Base-by-base conservation (phyloP, 2,329 filamentous ascomycete species). In the Colletotrichum incanum region DNA sequence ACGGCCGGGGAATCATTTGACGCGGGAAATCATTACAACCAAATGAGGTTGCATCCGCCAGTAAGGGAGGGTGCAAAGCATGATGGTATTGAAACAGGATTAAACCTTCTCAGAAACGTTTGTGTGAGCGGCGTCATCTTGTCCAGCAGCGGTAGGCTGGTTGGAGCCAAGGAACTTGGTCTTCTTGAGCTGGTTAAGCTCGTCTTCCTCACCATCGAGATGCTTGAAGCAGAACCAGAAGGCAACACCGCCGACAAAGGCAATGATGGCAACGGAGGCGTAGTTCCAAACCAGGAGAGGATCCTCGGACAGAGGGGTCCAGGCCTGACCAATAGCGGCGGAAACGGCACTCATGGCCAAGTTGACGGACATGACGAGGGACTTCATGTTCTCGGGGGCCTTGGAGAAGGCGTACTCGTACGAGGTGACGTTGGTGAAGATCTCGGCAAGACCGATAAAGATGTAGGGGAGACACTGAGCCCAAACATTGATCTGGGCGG, bases 361-460 rank as follows among this genome's bases (percentile, higher is more conserved):
- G 78, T 91, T 91, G 76, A 94, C 85, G 26, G 89, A 89, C 81
- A 89, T 87, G 76, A 95, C 92, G n/a, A 95, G 86, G 1, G 91
- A 93, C 75, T 92, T 91, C 93, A 95, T 95, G 84, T 94, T 94
- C 77, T 88, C 90, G 34, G 93, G 93, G 0, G 93, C 92, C 82
- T 94, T 94, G 79, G 91, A 92, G 84, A 91, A 95, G 43, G 93
- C 93, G 74, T 94, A 94, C 79, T 94, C 93, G 74, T 93, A 89
- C 1, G 90, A 91, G 20, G 87, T 88, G 71, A 88, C 86, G 77
- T 87, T 87, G 74, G 86, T 84, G 75, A 89, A 85, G 65, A 89
- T 86, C 80, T 89, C 87, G 11, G 86, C 84, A 5, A 88, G 78
- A 73, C 86, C 87, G 34, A 86, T 85, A 34, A 89, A 76, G 74